Conservation (phyloP, 495 filamentous ascomycete genomes). For the Mytilinidion resinicola region DNA sequence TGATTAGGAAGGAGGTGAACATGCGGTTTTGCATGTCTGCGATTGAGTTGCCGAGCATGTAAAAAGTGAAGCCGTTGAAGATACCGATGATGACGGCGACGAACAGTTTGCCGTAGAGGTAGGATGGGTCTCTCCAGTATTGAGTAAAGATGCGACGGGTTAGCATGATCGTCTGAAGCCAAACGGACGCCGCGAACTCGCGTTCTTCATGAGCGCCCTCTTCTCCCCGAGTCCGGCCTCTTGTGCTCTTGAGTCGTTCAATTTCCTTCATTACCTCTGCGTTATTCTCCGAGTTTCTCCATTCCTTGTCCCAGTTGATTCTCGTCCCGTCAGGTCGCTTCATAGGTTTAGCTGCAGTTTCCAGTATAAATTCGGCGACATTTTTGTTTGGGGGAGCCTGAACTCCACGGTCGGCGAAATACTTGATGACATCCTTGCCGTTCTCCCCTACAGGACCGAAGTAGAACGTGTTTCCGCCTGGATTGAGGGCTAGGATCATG, state of each 20-base stretch:
- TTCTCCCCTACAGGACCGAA: constrained; percentile 83
- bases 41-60: constrained; percentile 58
- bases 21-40: constrained; percentile 73
- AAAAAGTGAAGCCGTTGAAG: constrained; percentile 70
- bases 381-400: constrained; percentile 60
- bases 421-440: constrained; percentile 60
- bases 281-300: constrained; percentile 60
- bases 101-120: constrained; percentile 71
- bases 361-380: constrained; percentile 63
- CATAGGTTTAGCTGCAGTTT: constrained; percentile 69
- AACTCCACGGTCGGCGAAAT: constrained; percentile 76
- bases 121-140: constrained; percentile 80
- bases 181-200: constrained; percentile 58
- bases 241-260: constrained; percentile 48
- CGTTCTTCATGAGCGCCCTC: constrained; percentile 34
- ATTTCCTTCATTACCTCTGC: constrained; percentile 51
- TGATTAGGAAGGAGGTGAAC: constrained; percentile 70
- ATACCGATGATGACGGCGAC: constrained; percentile 59
- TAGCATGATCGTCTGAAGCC: constrained; percentile 46
- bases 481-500: constrained; percentile 68
- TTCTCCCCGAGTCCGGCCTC: constrained; percentile 44
- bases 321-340: constrained; percentile 40
- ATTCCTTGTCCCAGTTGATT: constrained; percentile 73
- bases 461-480: constrained; percentile 77
- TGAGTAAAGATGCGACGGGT: constrained; percentile 66